Evolutionary conservation across 352 stramenopile genomes (phyloP).

Genomic region (Globisporangium ultimum): DNA sequence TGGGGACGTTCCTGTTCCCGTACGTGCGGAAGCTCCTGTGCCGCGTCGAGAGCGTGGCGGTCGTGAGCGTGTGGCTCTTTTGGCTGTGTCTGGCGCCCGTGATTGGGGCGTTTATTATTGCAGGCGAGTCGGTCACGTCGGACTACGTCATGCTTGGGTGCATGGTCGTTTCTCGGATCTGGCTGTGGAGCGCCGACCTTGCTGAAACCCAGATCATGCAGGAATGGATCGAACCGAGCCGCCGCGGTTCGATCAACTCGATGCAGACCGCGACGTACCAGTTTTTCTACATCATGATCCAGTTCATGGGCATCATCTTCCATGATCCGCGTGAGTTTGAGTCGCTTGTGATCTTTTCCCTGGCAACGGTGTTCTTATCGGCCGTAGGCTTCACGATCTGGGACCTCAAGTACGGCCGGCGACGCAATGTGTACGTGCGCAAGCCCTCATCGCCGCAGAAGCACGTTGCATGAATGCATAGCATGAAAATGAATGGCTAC

Average conservation of each 20-base stretch:
- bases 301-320: conserved; percentile 45
- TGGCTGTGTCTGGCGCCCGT: conserved; percentile 49
- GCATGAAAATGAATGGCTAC: neutral
- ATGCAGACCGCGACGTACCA: conserved; percentile 67
- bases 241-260: conserved; percentile 52
- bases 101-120: conserved; percentile 31
- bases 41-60: conserved; percentile 38
- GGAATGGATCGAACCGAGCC: conserved; percentile 51
- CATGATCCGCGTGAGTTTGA: conserved; percentile 52
- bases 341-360: conserved; percentile 50
- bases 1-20: conserved; percentile 52
- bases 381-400: conserved; percentile 53
- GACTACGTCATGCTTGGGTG: conserved; percentile 57
- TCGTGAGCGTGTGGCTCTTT: conserved; percentile 62
- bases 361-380: conserved; percentile 37
- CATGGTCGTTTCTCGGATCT: conserved; percentile 46
- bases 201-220: conserved; percentile 72
- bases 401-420: conserved; percentile 42
- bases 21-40: conserved; percentile 22
- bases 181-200: conserved; percentile 57
- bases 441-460: conserved; percentile 3
- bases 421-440: conserved; percentile 32
- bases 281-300: conserved; percentile 61
- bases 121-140: conserved; percentile 36
- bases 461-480: neutral